These are phyloP conservation scores for Exserohilum rostratum DNA, from an alignment of 2,329 filamentous ascomycete genomes.

Conservation along the genomic window DNA sequence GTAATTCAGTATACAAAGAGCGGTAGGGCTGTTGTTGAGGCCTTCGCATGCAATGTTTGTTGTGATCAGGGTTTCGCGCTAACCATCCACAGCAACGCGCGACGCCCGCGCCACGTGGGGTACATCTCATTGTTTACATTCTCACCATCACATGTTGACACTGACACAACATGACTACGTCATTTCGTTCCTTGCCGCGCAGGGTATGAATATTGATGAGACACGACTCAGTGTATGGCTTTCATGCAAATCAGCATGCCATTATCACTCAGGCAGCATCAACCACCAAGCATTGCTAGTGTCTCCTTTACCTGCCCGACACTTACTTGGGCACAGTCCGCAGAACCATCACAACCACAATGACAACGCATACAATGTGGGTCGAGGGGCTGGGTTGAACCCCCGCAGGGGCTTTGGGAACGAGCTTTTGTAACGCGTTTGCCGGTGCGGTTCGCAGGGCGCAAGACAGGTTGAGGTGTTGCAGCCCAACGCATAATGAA, in stretches of 20 bases:
- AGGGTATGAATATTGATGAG: no score
- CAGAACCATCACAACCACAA: background rate
- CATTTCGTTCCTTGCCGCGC: background rate
- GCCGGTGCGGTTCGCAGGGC: background rate
- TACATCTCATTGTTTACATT: conserved; percentile 14
- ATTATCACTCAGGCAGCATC: background rate
- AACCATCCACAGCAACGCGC: conserved; percentile 34
- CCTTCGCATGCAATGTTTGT: conserved; percentile 34
- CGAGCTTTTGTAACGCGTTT: background rate
- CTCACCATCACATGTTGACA: background rate
- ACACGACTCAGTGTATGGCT: background rate
- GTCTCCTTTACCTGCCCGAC: background rate
- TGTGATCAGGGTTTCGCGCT: conserved; percentile 29
- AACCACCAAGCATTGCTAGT: background rate
- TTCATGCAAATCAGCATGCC: background rate
- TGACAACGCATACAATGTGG: background rate
- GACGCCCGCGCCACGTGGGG: conserved; percentile 15
- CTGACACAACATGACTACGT: background rate
- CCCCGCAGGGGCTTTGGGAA: background rate
- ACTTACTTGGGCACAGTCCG: background rate
- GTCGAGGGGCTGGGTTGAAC: background rate
- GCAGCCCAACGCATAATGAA: background rate
- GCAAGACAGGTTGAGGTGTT: background rate
- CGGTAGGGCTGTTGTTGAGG: conserved; percentile 27
- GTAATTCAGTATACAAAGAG: background rate